These are phyloP conservation scores for Tephrocybe sp. DNA, from an alignment of 768 basidiomycete genomes.

Conservation along the genomic window DNA sequence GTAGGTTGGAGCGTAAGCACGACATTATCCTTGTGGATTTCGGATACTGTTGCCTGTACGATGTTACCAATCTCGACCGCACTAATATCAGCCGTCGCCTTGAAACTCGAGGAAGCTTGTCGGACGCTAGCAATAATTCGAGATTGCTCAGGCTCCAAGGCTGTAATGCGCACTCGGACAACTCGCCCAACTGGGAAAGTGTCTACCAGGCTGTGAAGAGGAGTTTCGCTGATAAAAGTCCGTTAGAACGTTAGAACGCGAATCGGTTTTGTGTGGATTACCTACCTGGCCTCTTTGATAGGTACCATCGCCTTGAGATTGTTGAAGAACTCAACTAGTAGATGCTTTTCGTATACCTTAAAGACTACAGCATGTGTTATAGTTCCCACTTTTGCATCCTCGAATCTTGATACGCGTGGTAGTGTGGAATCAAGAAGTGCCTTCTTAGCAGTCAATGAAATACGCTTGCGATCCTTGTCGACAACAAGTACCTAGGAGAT, in stretches of 20 bases:
- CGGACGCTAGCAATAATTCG: constrained; percentile 86
- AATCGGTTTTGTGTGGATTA: background rate
- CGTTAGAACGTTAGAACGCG: background rate
- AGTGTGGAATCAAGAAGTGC: constrained; percentile 79
- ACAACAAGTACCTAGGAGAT: constrained; percentile 70
- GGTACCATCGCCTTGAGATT: constrained; percentile 83
- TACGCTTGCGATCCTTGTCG: constrained; percentile 77
- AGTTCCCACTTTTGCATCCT: constrained; percentile 68
- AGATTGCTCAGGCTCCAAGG: constrained; percentile 53
- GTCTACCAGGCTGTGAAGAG: constrained; percentile 52
- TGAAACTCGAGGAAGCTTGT: constrained; percentile 61
- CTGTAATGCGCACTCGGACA: constrained; percentile 78
- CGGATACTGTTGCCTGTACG: constrained; percentile 68
- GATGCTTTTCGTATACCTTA: constrained; percentile 75
- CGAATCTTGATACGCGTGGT: constrained; percentile 63
- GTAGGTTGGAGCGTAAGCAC: constrained; percentile 72
- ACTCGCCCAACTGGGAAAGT: constrained; percentile 80
- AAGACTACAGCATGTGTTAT: constrained; percentile 83
- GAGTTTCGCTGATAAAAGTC: constrained; percentile 57
- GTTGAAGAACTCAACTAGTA: constrained; percentile 91
- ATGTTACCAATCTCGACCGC: constrained; percentile 75
- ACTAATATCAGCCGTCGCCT: constrained; percentile 60
- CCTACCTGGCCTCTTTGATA: constrained; percentile 77
- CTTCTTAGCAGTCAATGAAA: constrained; percentile 90
- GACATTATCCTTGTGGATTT: constrained; percentile 84